Percentiles rank a stretch among this genome's conserved stretches.
Evolutionary conservation across 2,329 filamentous ascomycete species (phyloP).

Genomic region (Scolecobasidium constrictum): DNA sequence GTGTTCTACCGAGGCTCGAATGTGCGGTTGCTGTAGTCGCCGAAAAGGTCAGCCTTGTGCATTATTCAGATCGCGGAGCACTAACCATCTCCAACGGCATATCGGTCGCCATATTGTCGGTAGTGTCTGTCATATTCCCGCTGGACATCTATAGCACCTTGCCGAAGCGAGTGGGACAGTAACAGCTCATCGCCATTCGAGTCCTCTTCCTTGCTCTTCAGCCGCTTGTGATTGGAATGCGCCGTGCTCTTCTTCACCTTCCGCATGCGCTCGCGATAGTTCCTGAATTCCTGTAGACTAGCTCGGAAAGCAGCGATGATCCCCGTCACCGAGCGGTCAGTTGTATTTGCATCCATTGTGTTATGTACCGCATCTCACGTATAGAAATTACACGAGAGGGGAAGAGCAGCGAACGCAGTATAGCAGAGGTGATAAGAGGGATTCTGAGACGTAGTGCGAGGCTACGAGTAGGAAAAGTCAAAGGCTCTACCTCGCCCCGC

Average conservation of each 20-base stretch:
- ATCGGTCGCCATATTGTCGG: slow-evolving; percentile 24
- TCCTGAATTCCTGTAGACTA: slow-evolving; percentile 34
- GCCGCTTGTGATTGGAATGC: slow-evolving; percentile 8
- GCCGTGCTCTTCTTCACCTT: slow-evolving; percentile 18
- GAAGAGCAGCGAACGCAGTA: too few relatives aligned
- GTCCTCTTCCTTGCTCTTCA: slow-evolving; percentile 19
- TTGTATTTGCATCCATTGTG: slow-evolving; percentile 3
- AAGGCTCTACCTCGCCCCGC: too few relatives aligned
- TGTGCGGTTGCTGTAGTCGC: slow-evolving; percentile 32
- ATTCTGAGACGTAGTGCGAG: too few relatives aligned
- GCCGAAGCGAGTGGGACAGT: slow-evolving; percentile 28
- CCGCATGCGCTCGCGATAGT: slow-evolving; percentile 24
- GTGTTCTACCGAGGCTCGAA: slow-evolving; percentile 32
- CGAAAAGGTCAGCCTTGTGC: too few relatives aligned
- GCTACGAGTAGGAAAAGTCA: too few relatives aligned
- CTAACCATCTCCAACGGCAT: slow-evolving; percentile 34
- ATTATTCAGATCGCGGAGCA: too few relatives aligned
- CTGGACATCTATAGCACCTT: slow-evolving; percentile 31
- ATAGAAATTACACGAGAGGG: too few relatives aligned
- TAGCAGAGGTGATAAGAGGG: too few relatives aligned
- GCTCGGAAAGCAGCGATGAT: slow-evolving; percentile 34
- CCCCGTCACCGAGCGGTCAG: slow-evolving; percentile 22
- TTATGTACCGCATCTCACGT: too few relatives aligned
- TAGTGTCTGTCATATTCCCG: slow-evolving; percentile 30
- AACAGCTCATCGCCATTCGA: slow-evolving; percentile 24